Base-by-base conservation (phyloP, 2,329 filamentous ascomycete species). In the Ophiostoma sp. region DNA sequence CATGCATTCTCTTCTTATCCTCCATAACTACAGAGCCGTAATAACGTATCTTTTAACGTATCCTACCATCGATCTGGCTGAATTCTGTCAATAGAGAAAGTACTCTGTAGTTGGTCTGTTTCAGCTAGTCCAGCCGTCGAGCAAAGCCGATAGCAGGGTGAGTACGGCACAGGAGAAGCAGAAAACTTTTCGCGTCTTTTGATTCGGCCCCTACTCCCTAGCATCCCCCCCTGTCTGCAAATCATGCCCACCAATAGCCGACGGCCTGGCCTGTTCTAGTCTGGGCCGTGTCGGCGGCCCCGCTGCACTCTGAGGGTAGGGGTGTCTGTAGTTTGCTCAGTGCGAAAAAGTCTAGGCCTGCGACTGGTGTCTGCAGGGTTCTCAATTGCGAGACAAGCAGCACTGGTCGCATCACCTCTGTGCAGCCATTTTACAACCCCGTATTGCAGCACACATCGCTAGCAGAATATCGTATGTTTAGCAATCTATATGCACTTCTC, bases 251-350 rank as follows among this genome's bases (percentile, higher is more conserved):
- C 65, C 65, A 48, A 48, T 67, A 48, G 23, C 65, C 65, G 65
- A 67, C 7, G 23, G 65, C 65, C 65, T 67, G 65, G 65, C 65
- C 65, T 44, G 65, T 39, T 48, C 39, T 44, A 48, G 65, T 7
- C 27, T 57, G 23, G 57, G 57, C 65, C 65, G 5, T 41, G 35
- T 67, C 65, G 65, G 65, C 65, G 15, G 65, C 36, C 65, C 65
- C 65, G 65, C 65, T 41, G 65, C 0, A 23, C 10, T 15, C 52
- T 48, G 11, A 67, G 39, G 35, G 20, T 13, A 41, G 64, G 64
- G 10, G 64, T 41, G 64, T 66, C n/a, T 54, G 54, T 31, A 52
- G 17, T 52, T 23, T 52, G 20, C 20, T 20, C 48, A 17, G 44
- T 52, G 48, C 20, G n/a, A 7, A 11, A 57, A 8, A 27, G 52